Percentiles rank a stretch among this genome's conserved stretches.
Conservation (phyloP, 2,329 filamentous ascomycete species). For the Arthrobotrys musiformis region DNA sequence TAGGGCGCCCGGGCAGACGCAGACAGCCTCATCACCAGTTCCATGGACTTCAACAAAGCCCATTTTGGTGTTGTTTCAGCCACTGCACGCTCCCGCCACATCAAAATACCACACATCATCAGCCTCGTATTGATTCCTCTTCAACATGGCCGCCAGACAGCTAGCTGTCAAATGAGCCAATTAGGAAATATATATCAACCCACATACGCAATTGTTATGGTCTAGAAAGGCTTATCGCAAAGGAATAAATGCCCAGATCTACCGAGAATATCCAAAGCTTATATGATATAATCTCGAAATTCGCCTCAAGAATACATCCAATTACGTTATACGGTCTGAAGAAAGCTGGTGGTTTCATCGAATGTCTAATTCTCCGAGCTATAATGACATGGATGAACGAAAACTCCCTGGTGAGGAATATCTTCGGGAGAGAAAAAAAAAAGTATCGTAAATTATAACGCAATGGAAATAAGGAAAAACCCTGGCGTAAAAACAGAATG, state of each 20-base stretch:
- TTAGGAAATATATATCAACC: too few relatives aligned
- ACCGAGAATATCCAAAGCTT: too few relatives aligned
- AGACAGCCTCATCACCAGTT: too few relatives aligned
- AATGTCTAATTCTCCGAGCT: slow-evolving; percentile 41
- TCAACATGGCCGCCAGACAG: not conserved
- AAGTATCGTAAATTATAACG: slow-evolving; percentile 55
- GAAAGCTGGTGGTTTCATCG: slow-evolving; percentile 14
- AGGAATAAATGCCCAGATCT: too few relatives aligned
- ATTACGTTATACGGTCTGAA: not conserved
- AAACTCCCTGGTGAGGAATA: slow-evolving; percentile 45
- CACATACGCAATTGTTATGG: too few relatives aligned
- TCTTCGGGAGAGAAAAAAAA: slow-evolving; percentile 30
- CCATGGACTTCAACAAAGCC: not conserved
- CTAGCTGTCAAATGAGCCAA: too few relatives aligned
- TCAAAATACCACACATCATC: not conserved
- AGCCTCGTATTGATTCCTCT: not conserved
- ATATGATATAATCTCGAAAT: too few relatives aligned
- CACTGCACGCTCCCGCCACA: not conserved
- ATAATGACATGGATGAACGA: slow-evolving; percentile 52
- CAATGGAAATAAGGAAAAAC: slow-evolving; percentile 29
- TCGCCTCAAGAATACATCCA: too few relatives aligned
- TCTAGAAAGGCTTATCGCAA: too few relatives aligned
- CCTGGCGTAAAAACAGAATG: slow-evolving; percentile 49
- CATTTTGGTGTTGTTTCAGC: slow-evolving; percentile 4
- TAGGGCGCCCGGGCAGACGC: too few relatives aligned